Percentiles rank a stretch among this genome's conserved stretches.
These are phyloP conservation scores for Hydrangea macrophylla DNA, from an alignment of 148 eudicot genomes.

Conservation along the genomic window DNA sequence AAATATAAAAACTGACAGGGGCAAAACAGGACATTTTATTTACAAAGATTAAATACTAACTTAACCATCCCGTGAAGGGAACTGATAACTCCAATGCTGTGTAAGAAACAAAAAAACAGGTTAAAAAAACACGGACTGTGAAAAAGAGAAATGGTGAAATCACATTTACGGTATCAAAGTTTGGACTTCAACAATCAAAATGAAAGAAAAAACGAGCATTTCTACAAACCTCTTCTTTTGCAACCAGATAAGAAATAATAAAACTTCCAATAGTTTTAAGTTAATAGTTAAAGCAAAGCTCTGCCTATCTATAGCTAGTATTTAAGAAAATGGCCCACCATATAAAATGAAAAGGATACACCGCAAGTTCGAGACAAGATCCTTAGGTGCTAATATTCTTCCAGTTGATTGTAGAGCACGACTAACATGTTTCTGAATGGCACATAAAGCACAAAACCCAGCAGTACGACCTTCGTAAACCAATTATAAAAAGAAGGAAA, in stretches of 20 bases:
- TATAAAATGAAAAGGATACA: conserved; percentile 55
- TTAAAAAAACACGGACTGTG: too few relatives aligned
- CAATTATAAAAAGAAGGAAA: conserved; percentile 1
- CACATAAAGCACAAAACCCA: conserved; percentile 92
- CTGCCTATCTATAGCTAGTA: not conserved
- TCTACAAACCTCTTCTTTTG: not conserved
- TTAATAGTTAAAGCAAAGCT: not conserved
- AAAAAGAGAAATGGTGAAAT: too few relatives aligned
- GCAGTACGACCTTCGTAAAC: conserved; percentile 64
- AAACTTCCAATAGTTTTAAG: conserved; percentile 2
- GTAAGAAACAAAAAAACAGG: too few relatives aligned
- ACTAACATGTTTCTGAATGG: conserved; percentile 83
- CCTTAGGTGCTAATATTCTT: conserved; percentile 79
- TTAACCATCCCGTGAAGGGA: not conserved
- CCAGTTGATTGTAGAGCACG: conserved; percentile 78
- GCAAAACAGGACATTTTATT: too few relatives aligned
- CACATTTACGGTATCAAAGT: too few relatives aligned
- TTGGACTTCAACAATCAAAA: not conserved
- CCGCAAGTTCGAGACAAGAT: conserved; percentile 81
- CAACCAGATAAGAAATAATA: not conserved
- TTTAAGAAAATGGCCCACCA: not conserved
- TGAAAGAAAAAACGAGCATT: not conserved
- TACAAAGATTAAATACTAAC: not conserved
- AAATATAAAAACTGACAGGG: too few relatives aligned
- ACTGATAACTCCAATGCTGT: too few relatives aligned